Base-by-base conservation (phyloP, 2,329 filamentous ascomycete genomes). In the Blumeriella jaapii region DNA sequence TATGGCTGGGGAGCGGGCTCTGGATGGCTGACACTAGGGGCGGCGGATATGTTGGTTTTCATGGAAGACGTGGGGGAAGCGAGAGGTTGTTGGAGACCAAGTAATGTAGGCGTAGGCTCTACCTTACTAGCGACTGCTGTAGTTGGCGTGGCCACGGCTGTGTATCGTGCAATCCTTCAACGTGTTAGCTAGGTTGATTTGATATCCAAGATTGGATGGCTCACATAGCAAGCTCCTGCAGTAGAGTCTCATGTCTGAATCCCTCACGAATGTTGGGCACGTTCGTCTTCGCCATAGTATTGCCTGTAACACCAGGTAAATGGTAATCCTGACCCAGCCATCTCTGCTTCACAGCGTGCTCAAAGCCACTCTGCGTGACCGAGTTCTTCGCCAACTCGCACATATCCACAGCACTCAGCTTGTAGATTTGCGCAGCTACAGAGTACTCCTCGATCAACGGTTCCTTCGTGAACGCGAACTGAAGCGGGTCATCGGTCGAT, bases 391-490 rank as follows among this genome's bases (percentile, higher is more conserved):
- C 91, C 38, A 98, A 61, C 61, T 98, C 91, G 55, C 91, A 96
- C 91, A 98, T 98, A 54, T 98, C 91, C 3, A 96, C 87, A 1
- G 89, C 82, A 53, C 79, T 93, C 24, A 98, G 74, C 62, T 96
- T 96, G 64, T 96, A 98, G 40, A 98, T 98, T 60, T 98, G 91
- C 4, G 91, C 91, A 3, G 91, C 91, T 6, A 98, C 91, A 0
- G 89, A 87, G 54, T 98, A 98, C 56, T 98, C 91, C 58, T 98
- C 91, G 48, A 98, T 98, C 38, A 98, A 62, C 1, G 91, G 91
- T 59, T 98, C 91, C 53, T 96, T 98, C 5, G 91, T 98, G 55
- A 95, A 98, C 2, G 91, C 91, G 56, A 98, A 98, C 55, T 98
- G 91, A 29, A 98, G 68, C 14, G 91, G 91, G 55, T 98, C 91